Base-by-base conservation (phyloP, 1,284 basidiomycete genomes). In the Ustilago esculenta region DNA sequence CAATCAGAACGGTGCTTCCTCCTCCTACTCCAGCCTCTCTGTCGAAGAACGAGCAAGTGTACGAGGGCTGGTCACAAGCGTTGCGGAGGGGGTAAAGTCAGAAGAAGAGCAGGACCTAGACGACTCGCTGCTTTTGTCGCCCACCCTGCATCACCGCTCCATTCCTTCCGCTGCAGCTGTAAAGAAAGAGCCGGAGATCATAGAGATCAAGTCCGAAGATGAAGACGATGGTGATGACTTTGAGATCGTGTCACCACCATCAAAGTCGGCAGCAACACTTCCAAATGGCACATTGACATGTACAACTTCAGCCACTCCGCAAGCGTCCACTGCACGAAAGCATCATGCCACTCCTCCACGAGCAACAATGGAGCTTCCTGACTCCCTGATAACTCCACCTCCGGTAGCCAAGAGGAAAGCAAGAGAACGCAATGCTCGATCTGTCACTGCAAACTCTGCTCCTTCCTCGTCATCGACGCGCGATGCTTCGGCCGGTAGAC, bases 141-240 rank as follows among this genome's bases (percentile, higher is more conserved):
- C 65, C 15, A 56, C 52, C 6, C 48, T 60, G 0, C 27, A 48
- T 15, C 37, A 23, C 15, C 49, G 41, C 17, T 40, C 45, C 3
- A 24, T 41, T n/a, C 39, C 43, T 4, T 33, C 39, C 4, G 15
- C 35, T 0, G 41, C 36, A 1, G 23, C 39, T 2, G 34, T 65
- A 39, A 67, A 67, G 49, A 10, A 44, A 6, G 63, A 58, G 18
- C 27, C 54, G 1, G 54, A 63, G 12, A 36, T 66, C 25, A 71
- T 71, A 39, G 63, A 71, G 48, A 61, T 71, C 58, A 63, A 58
- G 40, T 71, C 68, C 3, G 67, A 66, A 39, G 60, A 63, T n/a
- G 67, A 70, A n/a, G 61, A 66, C 15, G 68, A 59, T 2, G 50
- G 54, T 15, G 50, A 45, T 17, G 65, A 53, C 11, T 57, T 64